Base-by-base conservation (phyloP, 805 yeast species). In the Jamesozyma jinghongensis region DNA sequence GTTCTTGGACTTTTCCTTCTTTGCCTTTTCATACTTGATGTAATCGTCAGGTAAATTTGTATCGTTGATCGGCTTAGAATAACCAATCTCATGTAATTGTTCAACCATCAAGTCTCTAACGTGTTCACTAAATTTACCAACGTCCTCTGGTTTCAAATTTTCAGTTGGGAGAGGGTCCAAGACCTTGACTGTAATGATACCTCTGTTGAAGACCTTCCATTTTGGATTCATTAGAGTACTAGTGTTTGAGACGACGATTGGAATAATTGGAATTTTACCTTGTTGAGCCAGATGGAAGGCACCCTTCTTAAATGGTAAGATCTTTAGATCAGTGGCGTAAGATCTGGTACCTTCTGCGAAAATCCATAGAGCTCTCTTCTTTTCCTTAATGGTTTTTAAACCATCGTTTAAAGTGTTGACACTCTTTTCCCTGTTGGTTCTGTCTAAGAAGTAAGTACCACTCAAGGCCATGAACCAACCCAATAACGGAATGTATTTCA, bases 261-360 rank as follows among this genome's bases (percentile, higher is more conserved):
- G 98, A 19, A 92, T 76, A 38, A 92, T 70, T 16, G 97, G 97
- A 29, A 90, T 79, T 32, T 77, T 77, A 5, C 94, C 94, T 63
- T 87, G 95, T 47, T 84, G 82, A 6, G 99, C 99, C 56, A 92
- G 73, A 63, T 92, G 97, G 78, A 92, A 92, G 0, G 97, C 97
- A 41, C 99, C 99, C 60, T 92, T 92, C 64, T 92, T 92, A 67
- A 92, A 86, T 1, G 95, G 94, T 37, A 86, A 70, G 59, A 92
- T 65, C 3, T 71, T 77, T 38, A 94, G 80, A 28, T 70, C 71
- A 19, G 74, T 63, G 10, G 82, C 65, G 48, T 81, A 83, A 0
- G 97, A 86, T 63, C 99, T 76, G 2, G 98, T 92, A 20, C 99
- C 99, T 64, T 92, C 99, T 19, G 97, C 96, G 70, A 88, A 92